Percentiles rank a stretch among this genome's conserved stretches.
phyloP scores from a whole-genome alignment of 768 basidiomycete genomes.

The Kwoniella mangroviensis region DNA sequence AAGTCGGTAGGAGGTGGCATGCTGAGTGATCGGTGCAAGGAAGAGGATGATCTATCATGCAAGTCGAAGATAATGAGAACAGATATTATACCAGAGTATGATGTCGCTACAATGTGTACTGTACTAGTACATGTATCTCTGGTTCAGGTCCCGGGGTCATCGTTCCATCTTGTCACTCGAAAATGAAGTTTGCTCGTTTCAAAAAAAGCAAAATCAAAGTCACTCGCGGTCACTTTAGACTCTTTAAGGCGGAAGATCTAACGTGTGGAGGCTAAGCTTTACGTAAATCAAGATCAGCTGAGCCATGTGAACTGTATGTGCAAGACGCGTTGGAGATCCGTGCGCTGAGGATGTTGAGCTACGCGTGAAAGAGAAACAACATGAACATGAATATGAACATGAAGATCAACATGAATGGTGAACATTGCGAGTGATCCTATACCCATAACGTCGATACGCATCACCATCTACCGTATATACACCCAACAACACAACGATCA shows the following conservation, averaged over 20 bases:
- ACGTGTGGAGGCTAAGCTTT: not conserved
- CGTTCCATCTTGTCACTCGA: not conserved
- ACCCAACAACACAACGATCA: not conserved
- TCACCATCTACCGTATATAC: not conserved
- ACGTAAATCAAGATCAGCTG: not conserved
- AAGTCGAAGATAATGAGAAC: not conserved
- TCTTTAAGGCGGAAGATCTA: slow-evolving; percentile 6
- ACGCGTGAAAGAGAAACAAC: not conserved
- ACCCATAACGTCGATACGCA: not conserved
- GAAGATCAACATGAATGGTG: too few relatives aligned
- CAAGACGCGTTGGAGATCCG: not conserved
- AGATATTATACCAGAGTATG: not conserved
- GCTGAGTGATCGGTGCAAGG: not conserved
- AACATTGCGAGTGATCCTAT: not conserved
- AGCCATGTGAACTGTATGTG: not conserved
- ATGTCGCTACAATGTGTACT: not conserved
- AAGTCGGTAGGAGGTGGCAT: slow-evolving; percentile 12
- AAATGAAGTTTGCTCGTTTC: not conserved
- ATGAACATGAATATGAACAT: not conserved
- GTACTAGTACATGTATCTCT: not conserved
- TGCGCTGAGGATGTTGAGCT: not conserved
- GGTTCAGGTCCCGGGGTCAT: slow-evolving; percentile 2
- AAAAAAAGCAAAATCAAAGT: slow-evolving; percentile 3
- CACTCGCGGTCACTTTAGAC: slow-evolving; percentile 21
- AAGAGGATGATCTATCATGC: not conserved